Percentiles rank a stretch among this genome's conserved stretches.
These are phyloP conservation scores for Logfia minima DNA, from an alignment of 129 eudicot genomes.

Conservation along the genomic window DNA sequence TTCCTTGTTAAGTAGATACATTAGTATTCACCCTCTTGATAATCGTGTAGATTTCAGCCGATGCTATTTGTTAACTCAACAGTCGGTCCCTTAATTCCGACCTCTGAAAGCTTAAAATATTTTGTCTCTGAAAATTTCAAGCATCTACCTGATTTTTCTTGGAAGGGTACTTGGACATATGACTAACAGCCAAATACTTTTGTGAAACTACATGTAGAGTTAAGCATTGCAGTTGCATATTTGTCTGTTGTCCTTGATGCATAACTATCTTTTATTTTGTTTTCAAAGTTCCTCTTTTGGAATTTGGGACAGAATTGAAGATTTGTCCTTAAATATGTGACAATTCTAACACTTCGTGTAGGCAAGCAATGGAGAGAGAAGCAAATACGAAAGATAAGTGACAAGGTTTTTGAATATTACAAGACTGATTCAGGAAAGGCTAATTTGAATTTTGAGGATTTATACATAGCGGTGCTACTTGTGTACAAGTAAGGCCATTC, in stretches of 20 bases:
- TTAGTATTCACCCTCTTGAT: too few relatives aligned
- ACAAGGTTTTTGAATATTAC: slow-evolving; percentile 73
- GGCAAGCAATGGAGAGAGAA: slow-evolving; percentile 92
- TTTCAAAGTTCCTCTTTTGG: not conserved
- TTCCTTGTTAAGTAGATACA: too few relatives aligned
- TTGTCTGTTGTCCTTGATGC: not conserved
- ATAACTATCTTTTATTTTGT: not conserved
- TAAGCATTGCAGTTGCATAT: not conserved
- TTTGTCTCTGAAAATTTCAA: not conserved
- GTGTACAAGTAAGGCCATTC: slow-evolving; percentile 68
- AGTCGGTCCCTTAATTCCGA: not conserved
- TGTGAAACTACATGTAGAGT: not conserved
- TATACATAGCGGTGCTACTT: slow-evolving; percentile 83
- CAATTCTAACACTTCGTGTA: slow-evolving; percentile 28
- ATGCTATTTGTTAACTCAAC: not conserved
- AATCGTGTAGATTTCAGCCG: too few relatives aligned
- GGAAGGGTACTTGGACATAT: too few relatives aligned
- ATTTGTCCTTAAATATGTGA: slow-evolving; percentile 3
- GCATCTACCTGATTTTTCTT: too few relatives aligned
- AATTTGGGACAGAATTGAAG: not conserved
- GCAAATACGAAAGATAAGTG: slow-evolving; percentile 65
- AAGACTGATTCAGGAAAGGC: slow-evolving; percentile 56
- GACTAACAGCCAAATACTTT: not conserved
- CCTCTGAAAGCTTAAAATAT: not conserved
- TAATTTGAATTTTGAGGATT: slow-evolving; percentile 73